Percentiles rank a stretch among this genome's conserved stretches.
Conservation (phyloP, 1,139 yeast species). For the Hyphopichia buzzinii region DNA sequence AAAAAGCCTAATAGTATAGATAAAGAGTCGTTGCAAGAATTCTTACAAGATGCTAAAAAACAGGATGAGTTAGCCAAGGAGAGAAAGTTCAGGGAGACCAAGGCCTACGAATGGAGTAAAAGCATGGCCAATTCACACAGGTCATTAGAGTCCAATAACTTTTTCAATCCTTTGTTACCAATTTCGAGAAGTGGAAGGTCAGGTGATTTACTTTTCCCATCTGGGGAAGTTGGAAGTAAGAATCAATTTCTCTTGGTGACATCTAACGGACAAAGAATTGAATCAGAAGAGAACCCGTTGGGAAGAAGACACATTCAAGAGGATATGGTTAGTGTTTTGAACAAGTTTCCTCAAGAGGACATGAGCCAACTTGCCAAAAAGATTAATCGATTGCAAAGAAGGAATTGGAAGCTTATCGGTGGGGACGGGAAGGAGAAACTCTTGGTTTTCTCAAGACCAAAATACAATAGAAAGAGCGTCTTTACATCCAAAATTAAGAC, state of each 20-base stretch:
- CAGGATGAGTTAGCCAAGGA: conserved; percentile 40
- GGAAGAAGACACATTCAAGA: conserved; percentile 32
- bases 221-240: conserved; percentile 6
- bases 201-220: conserved; percentile 10
- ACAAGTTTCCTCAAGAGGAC: conserved; percentile 33
- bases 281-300: conserved; percentile 40
- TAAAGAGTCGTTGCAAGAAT: conserved; percentile 28
- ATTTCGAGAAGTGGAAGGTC: not conserved
- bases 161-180: conserved; percentile 43
- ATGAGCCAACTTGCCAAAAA: conserved; percentile 24
- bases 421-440: conserved; percentile 25
- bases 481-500: conserved; percentile 21
- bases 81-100: conserved; percentile 44
- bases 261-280: conserved; percentile 40
- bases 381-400: conserved; percentile 24
- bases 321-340: conserved; percentile 47
- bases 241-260: conserved; percentile 47
- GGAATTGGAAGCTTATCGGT: conserved; percentile 40
- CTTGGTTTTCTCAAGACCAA: conserved; percentile 25
- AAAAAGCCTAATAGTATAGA: conserved; percentile 7
- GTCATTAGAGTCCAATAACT: conserved; percentile 43
- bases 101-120: conserved; percentile 55
- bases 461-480: conserved; percentile 5
- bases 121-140: conserved; percentile 33
- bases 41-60: conserved; percentile 43